Evolutionary conservation across 2,329 filamentous ascomycete species (phyloP), one percentile per base, ranked within the genome.

Genomic region (Allantophomopsis lycopodina): DNA sequence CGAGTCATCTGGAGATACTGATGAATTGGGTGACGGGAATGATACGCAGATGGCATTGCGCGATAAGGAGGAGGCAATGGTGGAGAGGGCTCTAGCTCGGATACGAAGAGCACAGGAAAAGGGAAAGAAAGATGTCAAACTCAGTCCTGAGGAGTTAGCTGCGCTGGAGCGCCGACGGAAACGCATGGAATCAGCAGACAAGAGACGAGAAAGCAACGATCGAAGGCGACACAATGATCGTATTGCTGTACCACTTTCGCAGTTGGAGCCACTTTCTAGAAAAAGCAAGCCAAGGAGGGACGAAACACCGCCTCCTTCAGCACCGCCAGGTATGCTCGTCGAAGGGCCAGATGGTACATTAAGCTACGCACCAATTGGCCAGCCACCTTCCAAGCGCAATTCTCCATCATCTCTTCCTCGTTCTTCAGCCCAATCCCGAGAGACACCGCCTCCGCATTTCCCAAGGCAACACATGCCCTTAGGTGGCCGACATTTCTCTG

Each of bases 121-220:
- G 52, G 87, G 87, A 46, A 81, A 79, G 58, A 67, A 71, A 35
- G 83, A 93, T 42, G 84, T 95, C 41, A 82, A 79, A 55, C 70
- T 96, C 46, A 86, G 73, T 49, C 73, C 79, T 52, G 76, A 82
- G 40, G 88, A 95, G 58, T 66, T 94, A 50, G 81, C 79, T 45
- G 87, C 86, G 36, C 68, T 94, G 49, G 81, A 89, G 55, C 73
- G 77, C 46, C 68, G 71, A 51, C 64, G 72, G 45, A 73, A 76
- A 55, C 73, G 79, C 42, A 62, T 76, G 50, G 47, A 55, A 38
- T 46, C 50, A 32, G 48, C 46, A 23, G 48, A 49, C 15, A 50
- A 46, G 6, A 40, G 44, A 28, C 51, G 50, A 37, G 48, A 42
- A 32, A 49, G 46, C 40, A 45, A 45, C 18, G 52, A 56, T 33